Base-by-base conservation (phyloP, 116 monocot genomes). In the Thalassia testudinum region DNA sequence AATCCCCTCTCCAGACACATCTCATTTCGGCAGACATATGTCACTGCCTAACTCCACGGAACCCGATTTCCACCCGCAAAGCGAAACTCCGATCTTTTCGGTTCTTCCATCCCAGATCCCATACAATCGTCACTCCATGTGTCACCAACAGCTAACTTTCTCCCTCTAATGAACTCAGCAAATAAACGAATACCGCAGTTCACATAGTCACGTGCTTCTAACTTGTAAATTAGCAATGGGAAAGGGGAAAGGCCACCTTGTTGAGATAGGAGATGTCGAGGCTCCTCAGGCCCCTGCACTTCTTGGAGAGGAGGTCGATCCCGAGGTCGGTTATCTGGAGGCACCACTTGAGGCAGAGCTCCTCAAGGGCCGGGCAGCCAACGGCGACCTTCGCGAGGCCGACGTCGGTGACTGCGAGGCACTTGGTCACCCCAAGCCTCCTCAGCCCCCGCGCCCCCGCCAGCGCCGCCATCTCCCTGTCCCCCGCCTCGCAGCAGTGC, bases 201-300 rank as follows among this genome's bases (percentile, higher is more conserved):
- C 30, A 34, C 10, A 34, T 5, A 34, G 30, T 34, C 30, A 10
- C 6, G 10, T 34, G 3, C 3, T 34, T 5, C 30, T 34, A 10
- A 5, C 6, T 34, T 34, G 30, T 34, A 10, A 3, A 5, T 10
- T 10, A 34, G 10, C 10, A 34, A 10, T 5, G 3, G 30, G 30
- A 34, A 34, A 34, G 10, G 30, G 6, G 10, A 34, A 34, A 34
- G n/a, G n/a, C 85, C n/a, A n/a, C n/a, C n/a, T n/a, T 82, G 77
- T 73, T 75, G 42, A 92, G 75, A 54, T 92, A 82, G 2, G 92
- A 92, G 22, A 92, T 50, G 48, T 92, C 86, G 19, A 92, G 60
- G 13, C 26, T 49, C 58, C 62, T 82, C 26, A 92, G 47, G 17
- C 60, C 67, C 26, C 40, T 62, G 60, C 92, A 92, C 63, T 92